Evolutionary conservation across 1,139 yeast species (phyloP).

Genomic region (Kluyveromyces marxianus): DNA sequence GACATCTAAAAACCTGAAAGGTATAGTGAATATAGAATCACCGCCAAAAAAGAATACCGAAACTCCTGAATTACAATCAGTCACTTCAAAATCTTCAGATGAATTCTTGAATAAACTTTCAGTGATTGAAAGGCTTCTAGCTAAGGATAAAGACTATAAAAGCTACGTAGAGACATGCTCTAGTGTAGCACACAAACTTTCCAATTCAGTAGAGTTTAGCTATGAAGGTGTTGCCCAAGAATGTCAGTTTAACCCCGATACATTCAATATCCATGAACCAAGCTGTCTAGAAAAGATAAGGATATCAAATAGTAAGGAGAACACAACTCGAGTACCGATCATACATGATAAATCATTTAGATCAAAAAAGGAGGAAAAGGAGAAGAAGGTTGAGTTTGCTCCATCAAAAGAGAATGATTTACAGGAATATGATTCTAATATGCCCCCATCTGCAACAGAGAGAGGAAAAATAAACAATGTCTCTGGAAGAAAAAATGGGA

Average conservation of each 20-base stretch:
- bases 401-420: not conserved
- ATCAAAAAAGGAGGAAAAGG: not conserved
- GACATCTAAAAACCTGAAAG: too few relatives aligned
- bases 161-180: constrained; percentile 1
- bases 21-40: too few relatives aligned
- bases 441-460: constrained; percentile 1
- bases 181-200: not conserved
- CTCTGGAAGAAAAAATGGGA: not conserved
- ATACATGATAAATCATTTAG: not conserved
- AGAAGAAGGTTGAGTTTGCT: not conserved
- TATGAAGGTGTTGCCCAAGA: not conserved
- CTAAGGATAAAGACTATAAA: not conserved
- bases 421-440: constrained; percentile 1
- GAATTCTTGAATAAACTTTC: not conserved
- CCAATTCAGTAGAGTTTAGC: not conserved
- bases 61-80: too few relatives aligned
- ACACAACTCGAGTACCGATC: not conserved
- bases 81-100: not conserved
- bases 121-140: not conserved
- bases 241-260: not conserved
- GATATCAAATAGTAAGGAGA: not conserved
- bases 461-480: not conserved
- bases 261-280: not conserved
- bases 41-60: too few relatives aligned
- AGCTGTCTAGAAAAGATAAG: not conserved